Evolutionary conservation across 2,329 filamentous ascomycete species (phyloP).

Genomic region (Pestalotiopsis sp.): DNA sequence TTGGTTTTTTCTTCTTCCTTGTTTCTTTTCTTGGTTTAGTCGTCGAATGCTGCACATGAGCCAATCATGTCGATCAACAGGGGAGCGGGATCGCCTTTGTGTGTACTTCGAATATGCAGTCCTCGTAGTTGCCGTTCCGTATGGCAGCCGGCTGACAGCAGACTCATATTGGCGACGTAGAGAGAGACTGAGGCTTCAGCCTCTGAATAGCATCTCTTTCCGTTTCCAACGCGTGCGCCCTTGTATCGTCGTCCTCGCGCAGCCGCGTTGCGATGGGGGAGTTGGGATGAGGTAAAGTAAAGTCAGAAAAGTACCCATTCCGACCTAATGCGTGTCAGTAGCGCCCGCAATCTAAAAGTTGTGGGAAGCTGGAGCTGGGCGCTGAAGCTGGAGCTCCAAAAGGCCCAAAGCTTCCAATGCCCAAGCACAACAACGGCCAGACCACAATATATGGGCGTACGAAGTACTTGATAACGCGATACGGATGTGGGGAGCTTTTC

Average conservation of each 20-base stretch:
- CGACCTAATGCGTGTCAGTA: conserved; percentile 11
- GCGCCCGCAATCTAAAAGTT: conserved; percentile 9
- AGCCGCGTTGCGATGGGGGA: background rate
- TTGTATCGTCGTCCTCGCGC: background rate
- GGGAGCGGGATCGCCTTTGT: background rate
- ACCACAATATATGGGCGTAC: background rate
- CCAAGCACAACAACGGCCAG: background rate
- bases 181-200: background rate
- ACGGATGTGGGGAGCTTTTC: background rate
- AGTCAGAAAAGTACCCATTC: background rate
- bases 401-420: background rate
- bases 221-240: background rate
- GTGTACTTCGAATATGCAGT: background rate
- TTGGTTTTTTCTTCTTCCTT: background rate
- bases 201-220: background rate
- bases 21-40: conserved; percentile 2
- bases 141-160: background rate
- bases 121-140: background rate
- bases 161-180: background rate
- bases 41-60: background rate
- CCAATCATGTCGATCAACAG: background rate
- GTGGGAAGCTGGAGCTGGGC: background rate
- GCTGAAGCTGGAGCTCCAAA: background rate
- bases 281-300: background rate
- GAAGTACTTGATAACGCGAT: background rate